These are phyloP conservation scores for Penicillium corylophilum DNA, from an alignment of 2,329 filamentous ascomycete species.

Conservation along the genomic window DNA sequence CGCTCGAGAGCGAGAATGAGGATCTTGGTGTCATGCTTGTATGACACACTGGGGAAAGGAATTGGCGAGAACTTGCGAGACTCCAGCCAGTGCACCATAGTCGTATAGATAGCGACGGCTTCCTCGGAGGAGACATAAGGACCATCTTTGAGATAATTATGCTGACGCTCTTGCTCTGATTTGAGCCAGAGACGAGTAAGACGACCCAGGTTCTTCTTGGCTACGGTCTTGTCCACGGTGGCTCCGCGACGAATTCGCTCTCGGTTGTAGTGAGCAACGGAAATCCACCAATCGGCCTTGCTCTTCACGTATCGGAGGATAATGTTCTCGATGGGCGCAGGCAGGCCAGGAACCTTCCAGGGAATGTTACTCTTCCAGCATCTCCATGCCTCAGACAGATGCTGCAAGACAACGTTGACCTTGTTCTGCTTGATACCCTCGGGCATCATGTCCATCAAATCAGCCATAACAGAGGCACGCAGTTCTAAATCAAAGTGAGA, in stretches of 20 bases:
- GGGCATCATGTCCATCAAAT: constrained; percentile 99
- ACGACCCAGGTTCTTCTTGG: constrained; percentile 97
- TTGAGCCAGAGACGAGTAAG: constrained; percentile 96
- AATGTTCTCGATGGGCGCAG: constrained; percentile 97
- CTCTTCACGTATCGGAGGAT: constrained; percentile 98
- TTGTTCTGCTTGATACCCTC: constrained; percentile 99
- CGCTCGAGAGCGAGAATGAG: constrained; percentile 92
- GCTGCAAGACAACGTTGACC: constrained; percentile 95
- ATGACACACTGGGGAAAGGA: constrained; percentile 96
- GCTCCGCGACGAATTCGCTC: constrained; percentile 95
- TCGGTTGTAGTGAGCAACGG: constrained; percentile 96
- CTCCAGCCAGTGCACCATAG: constrained; percentile 97
- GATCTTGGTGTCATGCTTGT: constrained; percentile 99
- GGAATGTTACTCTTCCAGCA: constrained; percentile 99
- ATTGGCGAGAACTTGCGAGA: constrained; percentile 98
- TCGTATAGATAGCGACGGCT: constrained; percentile 97
- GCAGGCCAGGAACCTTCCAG: constrained; percentile 96
- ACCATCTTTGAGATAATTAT: constrained; percentile 99
- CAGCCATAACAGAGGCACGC: constrained; percentile 96
- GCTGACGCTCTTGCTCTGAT: constrained; percentile 95
- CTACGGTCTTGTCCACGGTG: constrained; percentile 97
- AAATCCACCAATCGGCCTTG: constrained; percentile 99
- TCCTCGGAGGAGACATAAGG: constrained; percentile 98
- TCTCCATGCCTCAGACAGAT: constrained; percentile 96
- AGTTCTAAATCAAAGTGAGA: constrained; percentile 98